These are phyloP conservation scores for Suillus discolor DNA, from an alignment of 768 basidiomycete genomes.

Conservation along the genomic window DNA sequence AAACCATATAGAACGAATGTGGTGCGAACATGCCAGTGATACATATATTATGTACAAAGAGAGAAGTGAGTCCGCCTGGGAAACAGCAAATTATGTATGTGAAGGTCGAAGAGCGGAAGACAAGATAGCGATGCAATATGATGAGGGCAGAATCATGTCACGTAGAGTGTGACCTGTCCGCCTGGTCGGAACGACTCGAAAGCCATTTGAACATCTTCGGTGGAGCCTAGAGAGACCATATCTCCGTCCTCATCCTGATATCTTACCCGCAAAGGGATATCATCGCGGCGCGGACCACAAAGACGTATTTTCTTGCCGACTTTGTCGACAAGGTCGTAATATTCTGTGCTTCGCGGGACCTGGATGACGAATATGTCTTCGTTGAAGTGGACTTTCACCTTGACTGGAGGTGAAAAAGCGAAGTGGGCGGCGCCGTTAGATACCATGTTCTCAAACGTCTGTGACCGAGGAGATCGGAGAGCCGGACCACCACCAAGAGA, in stretches of 20 bases:
- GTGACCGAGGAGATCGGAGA: conserved; percentile 57
- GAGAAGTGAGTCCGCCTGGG: conserved; percentile 14
- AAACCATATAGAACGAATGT: conserved; percentile 26
- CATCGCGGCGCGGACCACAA: conserved; percentile 80
- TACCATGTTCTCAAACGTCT: conserved; percentile 48
- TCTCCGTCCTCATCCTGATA: conserved; percentile 95
- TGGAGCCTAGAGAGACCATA: conserved; percentile 83
- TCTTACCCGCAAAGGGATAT: conserved; percentile 82
- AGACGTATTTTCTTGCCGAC: conserved; percentile 92
- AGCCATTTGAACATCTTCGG: conserved; percentile 93
- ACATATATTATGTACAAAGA: conserved; percentile 18
- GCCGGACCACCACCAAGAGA: conserved; percentile 64
- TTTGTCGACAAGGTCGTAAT: conserved; percentile 82
- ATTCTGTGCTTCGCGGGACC: conserved; percentile 79
- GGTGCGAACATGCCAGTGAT: conserved; percentile 20
- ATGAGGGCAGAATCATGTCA: conserved; percentile 50
- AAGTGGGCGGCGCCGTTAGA: conserved; percentile 24
- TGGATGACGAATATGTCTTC: conserved; percentile 96
- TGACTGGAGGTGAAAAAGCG: conserved; percentile 55
- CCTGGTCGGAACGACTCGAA: conserved; percentile 82
- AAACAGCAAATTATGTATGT: conserved; percentile 18
- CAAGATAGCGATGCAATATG: conserved; percentile 10
- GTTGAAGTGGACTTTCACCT: conserved; percentile 93
- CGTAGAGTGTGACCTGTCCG: conserved; percentile 81
- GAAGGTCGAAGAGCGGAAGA: conserved; percentile 9